phyloP scores from a whole-genome alignment of 441 rosid genomes.

The Heliophila coronopifolia region DNA sequence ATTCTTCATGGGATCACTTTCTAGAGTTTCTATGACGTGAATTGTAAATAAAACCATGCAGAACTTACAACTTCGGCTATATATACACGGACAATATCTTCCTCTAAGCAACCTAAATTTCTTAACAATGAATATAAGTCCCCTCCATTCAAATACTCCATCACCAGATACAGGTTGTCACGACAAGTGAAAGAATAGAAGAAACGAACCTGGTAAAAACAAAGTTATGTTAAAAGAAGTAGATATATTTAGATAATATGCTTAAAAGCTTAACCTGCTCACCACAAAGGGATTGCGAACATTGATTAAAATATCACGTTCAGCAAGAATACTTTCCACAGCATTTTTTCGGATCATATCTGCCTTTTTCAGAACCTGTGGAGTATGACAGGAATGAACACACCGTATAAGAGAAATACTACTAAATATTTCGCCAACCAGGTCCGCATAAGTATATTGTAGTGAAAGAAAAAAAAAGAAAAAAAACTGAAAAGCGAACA shows the following conservation, averaged over 20 bases:
- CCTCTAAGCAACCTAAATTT: slow-evolving; percentile 79
- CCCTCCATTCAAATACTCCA: slow-evolving; percentile 97
- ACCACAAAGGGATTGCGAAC: slow-evolving; percentile 98
- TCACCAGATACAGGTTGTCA: slow-evolving; percentile 93
- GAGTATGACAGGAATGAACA: slow-evolving; percentile 9
- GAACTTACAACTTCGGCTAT: slow-evolving; percentile 98
- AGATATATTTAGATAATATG: slow-evolving; percentile 13
- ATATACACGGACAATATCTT: slow-evolving; percentile 78
- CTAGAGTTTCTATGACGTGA: too few species aligned
- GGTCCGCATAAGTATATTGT: background rate
- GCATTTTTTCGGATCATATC: slow-evolving; percentile 97
- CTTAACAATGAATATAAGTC: slow-evolving; percentile 82
- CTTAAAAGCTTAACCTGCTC: slow-evolving; percentile 44
- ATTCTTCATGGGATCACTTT: too few species aligned
- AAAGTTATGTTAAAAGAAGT: slow-evolving; percentile 29
- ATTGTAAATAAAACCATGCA: too few species aligned
- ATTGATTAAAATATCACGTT: slow-evolving; percentile 89
- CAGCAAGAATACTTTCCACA: slow-evolving; percentile 89
- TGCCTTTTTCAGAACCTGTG: slow-evolving; percentile 87
- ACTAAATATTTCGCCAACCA: background rate
- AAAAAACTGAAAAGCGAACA: background rate
- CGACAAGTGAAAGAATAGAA: slow-evolving; percentile 95
- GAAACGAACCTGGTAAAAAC: slow-evolving; percentile 74
- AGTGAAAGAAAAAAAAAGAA: background rate
- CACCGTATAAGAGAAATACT: background rate